Conservation (phyloP, 2,329 filamentous ascomycete species). For the Pseudogymnoascus sp. region DNA sequence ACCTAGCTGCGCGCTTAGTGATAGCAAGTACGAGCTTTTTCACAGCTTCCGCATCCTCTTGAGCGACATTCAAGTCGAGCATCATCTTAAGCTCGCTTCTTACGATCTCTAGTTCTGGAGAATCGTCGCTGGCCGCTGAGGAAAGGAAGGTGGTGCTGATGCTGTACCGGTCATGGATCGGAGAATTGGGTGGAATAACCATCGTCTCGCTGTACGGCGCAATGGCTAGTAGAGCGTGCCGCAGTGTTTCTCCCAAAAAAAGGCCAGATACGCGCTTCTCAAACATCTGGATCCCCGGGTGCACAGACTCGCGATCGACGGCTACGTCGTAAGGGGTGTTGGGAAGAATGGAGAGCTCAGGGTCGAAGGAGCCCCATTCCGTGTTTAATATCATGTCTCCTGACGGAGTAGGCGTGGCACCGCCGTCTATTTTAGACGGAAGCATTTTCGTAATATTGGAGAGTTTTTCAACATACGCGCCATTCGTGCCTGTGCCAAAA, state of each 20-base stretch:
- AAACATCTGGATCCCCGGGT: slow-evolving; percentile 96
- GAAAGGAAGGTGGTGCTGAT: slow-evolving; percentile 88
- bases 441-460: slow-evolving; percentile 73
- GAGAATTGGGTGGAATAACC: slow-evolving; percentile 57
- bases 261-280: slow-evolving; percentile 98
- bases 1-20: slow-evolving; percentile 76
- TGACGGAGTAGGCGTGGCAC: slow-evolving; percentile 68
- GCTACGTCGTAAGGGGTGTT: slow-evolving; percentile 73
- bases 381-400: slow-evolving; percentile 97
- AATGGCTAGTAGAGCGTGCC: slow-evolving; percentile 62
- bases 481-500: slow-evolving; percentile 95
- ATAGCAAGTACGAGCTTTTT: slow-evolving; percentile 76
- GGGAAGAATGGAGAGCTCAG: slow-evolving; percentile 79
- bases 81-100: slow-evolving; percentile 71
- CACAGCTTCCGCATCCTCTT: slow-evolving; percentile 81
- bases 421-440: slow-evolving; percentile 44
- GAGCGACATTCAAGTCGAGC: slow-evolving; percentile 66
- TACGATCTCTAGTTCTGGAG: slow-evolving; percentile 60
- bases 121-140: slow-evolving; percentile 73
- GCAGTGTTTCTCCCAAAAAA: slow-evolving; percentile 92
- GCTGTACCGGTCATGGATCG: slow-evolving; percentile 74
- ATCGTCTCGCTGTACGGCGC: slow-evolving; percentile 70
- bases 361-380: slow-evolving; percentile 98
- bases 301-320: slow-evolving; percentile 72
- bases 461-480: slow-evolving; percentile 91